Conservation (phyloP, 2,329 filamentous ascomycete species). For the Botrytis cinerea region DNA sequence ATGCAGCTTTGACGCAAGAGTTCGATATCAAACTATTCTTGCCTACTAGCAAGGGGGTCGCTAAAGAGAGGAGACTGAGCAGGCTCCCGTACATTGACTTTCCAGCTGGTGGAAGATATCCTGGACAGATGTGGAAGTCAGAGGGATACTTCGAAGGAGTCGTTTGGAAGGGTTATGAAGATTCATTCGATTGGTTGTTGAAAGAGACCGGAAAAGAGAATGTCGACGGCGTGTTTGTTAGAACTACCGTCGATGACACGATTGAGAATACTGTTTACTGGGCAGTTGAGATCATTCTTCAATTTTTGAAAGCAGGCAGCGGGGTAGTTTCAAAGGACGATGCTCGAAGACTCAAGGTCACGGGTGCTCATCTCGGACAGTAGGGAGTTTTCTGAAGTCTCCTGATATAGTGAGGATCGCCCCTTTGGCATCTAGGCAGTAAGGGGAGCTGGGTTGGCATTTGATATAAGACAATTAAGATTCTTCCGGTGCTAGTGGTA, state of each 20-base stretch:
- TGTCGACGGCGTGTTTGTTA: constrained; percentile 25
- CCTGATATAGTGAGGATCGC: neutral
- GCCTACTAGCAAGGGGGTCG: constrained; percentile 23
- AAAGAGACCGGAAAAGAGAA: neutral
- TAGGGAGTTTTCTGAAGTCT: neutral
- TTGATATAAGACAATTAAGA: neutral
- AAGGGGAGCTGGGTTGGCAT: neutral
- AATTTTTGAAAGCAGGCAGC: neutral
- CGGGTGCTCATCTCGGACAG: neutral
- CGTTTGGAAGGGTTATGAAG: constrained; percentile 32
- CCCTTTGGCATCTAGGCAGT: neutral
- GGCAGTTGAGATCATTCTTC: constrained; percentile 28
- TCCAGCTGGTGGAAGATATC: constrained; percentile 24
- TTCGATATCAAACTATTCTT: constrained; percentile 36
- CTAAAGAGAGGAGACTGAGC: constrained; percentile 28
- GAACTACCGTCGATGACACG: constrained; percentile 22
- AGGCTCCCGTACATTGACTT: constrained; percentile 29
- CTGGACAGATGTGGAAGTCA: constrained; percentile 39
- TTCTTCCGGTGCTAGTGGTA: neutral
- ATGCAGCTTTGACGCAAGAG: constrained; percentile 8
- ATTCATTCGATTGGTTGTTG: constrained; percentile 30
- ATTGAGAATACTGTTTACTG: constrained; percentile 30
- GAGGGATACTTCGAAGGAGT: constrained; percentile 40
- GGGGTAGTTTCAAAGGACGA: neutral
- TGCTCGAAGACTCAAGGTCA: neutral